Evolutionary conservation across 1,284 basidiomycete species (phyloP).

Genomic region (Cryptococcus deneoformans): DNA sequence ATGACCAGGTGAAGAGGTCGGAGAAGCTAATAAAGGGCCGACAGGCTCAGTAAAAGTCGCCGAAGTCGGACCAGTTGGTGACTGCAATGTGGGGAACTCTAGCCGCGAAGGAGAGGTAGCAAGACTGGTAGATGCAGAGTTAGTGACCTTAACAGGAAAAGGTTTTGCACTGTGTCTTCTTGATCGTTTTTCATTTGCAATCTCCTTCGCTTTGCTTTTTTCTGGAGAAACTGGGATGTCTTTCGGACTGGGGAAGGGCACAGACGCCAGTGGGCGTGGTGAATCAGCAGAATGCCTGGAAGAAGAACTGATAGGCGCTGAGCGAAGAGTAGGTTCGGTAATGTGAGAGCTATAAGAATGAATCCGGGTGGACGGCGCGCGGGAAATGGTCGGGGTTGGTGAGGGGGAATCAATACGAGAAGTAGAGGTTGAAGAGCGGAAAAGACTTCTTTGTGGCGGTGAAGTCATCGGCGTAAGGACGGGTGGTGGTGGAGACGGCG

Average conservation of each 20-base stretch:
- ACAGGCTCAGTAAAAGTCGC: constrained; percentile 35
- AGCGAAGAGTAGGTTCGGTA: not conserved
- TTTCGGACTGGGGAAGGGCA: constrained; percentile 6
- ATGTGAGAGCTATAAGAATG: constrained; percentile 27
- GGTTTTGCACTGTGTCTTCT: constrained; percentile 1
- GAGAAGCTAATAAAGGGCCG: constrained; percentile 21
- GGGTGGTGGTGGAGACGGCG: constrained; percentile 5
- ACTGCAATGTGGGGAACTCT: constrained; percentile 36
- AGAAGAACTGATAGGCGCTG: not conserved
- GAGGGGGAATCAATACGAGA: constrained; percentile 9
- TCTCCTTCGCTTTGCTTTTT: not conserved
- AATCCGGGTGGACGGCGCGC: constrained; percentile 4
- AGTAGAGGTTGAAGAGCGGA: constrained; percentile 27
- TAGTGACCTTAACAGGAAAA: constrained; percentile 7
- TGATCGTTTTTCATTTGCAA: not conserved
- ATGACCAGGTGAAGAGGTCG: constrained; percentile 24
- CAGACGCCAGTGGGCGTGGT: not conserved
- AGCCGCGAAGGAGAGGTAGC: constrained; percentile 17
- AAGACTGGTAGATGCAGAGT: constrained; percentile 1
- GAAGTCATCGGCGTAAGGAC: constrained; percentile 16
- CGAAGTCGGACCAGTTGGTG: constrained; percentile 33
- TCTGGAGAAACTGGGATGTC: not conserved
- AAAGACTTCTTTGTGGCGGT: constrained; percentile 22
- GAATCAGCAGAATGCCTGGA: not conserved
- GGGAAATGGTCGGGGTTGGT: not conserved